Base-by-base conservation (phyloP, 2,329 filamentous ascomycete species). In the Cytospora piceae region DNA sequence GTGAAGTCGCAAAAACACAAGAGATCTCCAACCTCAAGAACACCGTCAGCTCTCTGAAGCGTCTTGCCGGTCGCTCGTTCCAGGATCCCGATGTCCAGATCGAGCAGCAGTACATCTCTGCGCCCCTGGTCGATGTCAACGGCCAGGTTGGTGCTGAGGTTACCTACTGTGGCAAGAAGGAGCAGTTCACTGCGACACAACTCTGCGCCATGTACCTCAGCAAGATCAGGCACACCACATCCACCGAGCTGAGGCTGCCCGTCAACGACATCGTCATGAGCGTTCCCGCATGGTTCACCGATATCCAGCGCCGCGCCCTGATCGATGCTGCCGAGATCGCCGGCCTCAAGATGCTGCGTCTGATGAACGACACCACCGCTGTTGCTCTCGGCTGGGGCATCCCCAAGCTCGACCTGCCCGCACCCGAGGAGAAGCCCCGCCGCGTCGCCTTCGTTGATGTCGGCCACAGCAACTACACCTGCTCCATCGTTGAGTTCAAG, bases 11-110 rank as follows among this genome's bases (percentile, higher is more conserved):
- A 72, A 98, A 98, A 88, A 98, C 94, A 72, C 94, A 97, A 83
- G 95, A 99, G 82, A 96, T 97, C 77, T 97, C 94, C 76, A 99
- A 99, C 85, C 88, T 98, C 76, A 99, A 98, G 85, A 99, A 99
- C 87, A 99, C 95, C 72, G 92, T 99, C 81, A 85, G 88, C 78
- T 94, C 88, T 72, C 87, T 99, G 74, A 97, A 97, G 84, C 92
- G 95, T 75, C 89, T 99, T 73, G 90, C 91, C 75, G 95, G 95
- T 76, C 93, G 95, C 77, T 84, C 86, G 69, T 86, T 94, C 81
- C 90, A 85, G 78, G 95, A 99, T 77, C 93, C 95, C 76, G 95
- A 99, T 85, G 85, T 97, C 70, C 87, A 93, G 81, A 86, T 95
- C 76, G 95, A 99, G 86, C 91, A 96, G 82, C 86, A 96, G 76